Conservation (phyloP, 257 asterid species). For the Linderniella brevidens region DNA sequence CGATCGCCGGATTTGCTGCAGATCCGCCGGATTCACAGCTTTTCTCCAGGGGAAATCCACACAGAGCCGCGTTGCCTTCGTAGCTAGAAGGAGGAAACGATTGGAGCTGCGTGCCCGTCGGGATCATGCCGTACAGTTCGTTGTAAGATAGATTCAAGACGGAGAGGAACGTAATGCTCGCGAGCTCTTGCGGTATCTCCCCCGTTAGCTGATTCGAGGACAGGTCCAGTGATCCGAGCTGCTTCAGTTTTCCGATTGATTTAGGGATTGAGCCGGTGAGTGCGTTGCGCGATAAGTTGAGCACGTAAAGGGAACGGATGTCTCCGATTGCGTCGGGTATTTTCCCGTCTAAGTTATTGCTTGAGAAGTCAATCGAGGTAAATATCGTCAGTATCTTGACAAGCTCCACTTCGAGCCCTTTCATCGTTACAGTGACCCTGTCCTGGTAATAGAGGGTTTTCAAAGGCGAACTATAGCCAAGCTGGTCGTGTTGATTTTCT, state of each 20-base stretch:
- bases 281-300: constrained; percentile 5
- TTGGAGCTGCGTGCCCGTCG: constrained; percentile 10
- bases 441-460: not conserved
- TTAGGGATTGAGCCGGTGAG: constrained; percentile 14
- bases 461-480: not conserved
- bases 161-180: constrained; percentile 10
- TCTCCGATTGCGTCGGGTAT: not conserved
- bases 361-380: not conserved
- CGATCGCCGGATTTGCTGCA: not conserved
- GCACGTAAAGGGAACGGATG: not conserved
- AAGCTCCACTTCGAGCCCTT: constrained; percentile 4
- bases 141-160: constrained; percentile 16
- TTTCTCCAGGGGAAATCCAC: constrained; percentile 16
- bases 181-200: constrained; percentile 14
- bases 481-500: not conserved
- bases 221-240: constrained; percentile 18
- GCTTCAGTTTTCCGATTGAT: constrained; percentile 4
- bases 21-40: constrained; percentile 5
- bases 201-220: constrained; percentile 15
- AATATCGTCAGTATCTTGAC: not conserved
- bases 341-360: not conserved
- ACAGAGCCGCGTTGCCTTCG: constrained; percentile 16
- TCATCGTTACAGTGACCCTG: not conserved
- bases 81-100: constrained; percentile 6
- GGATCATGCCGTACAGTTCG: constrained; percentile 15